Conservation (phyloP, 2,329 filamentous ascomycete species). For the Colletotrichum filicis region DNA sequence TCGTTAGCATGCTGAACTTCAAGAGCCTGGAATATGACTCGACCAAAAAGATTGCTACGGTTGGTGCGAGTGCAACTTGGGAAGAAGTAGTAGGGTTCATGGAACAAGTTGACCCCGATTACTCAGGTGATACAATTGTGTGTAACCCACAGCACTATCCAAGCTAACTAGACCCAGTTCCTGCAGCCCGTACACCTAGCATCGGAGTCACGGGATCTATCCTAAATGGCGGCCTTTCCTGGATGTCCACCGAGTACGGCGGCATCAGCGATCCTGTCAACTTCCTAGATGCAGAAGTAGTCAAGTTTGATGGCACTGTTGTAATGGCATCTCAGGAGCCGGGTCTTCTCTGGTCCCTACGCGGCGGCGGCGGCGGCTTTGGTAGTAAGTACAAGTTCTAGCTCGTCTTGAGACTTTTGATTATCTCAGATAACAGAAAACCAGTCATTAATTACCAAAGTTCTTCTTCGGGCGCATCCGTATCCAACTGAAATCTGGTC, state of each 20-base stretch:
- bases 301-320: slow-evolving; percentile 19
- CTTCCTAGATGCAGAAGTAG: slow-evolving; percentile 20
- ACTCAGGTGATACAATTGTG: neutral
- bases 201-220: slow-evolving; percentile 18
- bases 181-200: slow-evolving; percentile 11
- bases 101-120: slow-evolving; percentile 11
- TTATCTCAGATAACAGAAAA: neutral
- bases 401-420: neutral
- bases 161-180: neutral
- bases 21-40: slow-evolving; percentile 15
- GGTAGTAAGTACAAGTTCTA: neutral
- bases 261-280: slow-evolving; percentile 24
- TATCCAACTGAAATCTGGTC: slow-evolving; percentile 28
- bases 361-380: slow-evolving; percentile 22
- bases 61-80: slow-evolving; percentile 23
- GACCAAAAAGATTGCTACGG: slow-evolving; percentile 13
- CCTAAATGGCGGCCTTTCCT: slow-evolving; percentile 12
- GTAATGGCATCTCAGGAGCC: slow-evolving; percentile 22
- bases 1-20: slow-evolving; percentile 22
- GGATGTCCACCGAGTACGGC: slow-evolving; percentile 21
- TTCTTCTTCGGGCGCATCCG: slow-evolving; percentile 10
- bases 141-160: neutral
- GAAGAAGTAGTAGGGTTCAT: slow-evolving; percentile 17
- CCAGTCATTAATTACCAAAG: slow-evolving; percentile 22
- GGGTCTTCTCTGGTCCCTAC: slow-evolving; percentile 18